Base-by-base conservation (phyloP, 1,284 basidiomycete genomes). In the Kwoniella shivajii region DNA sequence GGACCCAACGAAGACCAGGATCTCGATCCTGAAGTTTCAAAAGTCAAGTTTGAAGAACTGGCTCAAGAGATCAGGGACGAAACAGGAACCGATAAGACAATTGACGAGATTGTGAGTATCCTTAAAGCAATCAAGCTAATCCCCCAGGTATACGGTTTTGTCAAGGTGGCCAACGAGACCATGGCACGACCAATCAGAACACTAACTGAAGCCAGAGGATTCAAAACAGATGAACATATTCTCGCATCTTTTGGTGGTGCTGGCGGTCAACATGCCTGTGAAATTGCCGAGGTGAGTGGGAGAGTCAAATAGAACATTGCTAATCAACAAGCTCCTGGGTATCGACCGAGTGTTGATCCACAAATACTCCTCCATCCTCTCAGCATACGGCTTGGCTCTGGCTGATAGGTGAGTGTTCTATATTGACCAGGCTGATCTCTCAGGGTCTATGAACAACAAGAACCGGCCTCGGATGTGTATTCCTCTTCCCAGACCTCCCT, bases 111-210 rank as follows among this genome's bases (percentile, higher is more conserved):
- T 88, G 85, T 89, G 50, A 18, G 84, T 78, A 5, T 20, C 6
- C n/a, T n/a, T n/a, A n/a, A n/a, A 47, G 6, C n/a, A 14, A 13
- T n/a, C n/a, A 14, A 10, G 36, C 22, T 57, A 43, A 36, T 6
- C 11, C 49, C 31, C 14, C 41, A 61, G 57, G 56, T 67, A 20
- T 73, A 66, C 44, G 69, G 65, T 49, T 94, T 92, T 74, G 88
- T 94, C 79, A 90, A 90, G 69, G 88, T 93, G n/a, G 90, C 90
- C 11, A 93, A 92, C 62, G 90, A 92, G 79, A 90, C 89, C 0
- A 96, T 96, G 92, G 89, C 88, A 65, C 81, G 93, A 42, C 94
- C 93, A 1, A 96, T 97, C 59, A 85, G 93, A 6, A 87, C 93
- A 1, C 76, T 97, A 59, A 97, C 93, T 0, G 94, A 95, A 77